phyloP scores from a whole-genome alignment of 768 basidiomycete species.

The Suillus plorans region DNA sequence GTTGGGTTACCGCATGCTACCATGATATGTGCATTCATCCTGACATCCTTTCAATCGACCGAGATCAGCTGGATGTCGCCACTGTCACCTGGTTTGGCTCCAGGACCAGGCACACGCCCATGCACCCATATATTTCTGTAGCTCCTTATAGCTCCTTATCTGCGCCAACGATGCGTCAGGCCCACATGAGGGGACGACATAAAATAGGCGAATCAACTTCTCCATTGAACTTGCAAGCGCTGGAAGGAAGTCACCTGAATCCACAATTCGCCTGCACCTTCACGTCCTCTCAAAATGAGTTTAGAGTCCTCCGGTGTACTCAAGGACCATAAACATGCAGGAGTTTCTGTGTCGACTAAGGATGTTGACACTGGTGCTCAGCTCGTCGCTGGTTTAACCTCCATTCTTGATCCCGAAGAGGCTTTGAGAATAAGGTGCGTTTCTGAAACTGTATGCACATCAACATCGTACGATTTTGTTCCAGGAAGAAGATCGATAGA shows the following conservation, averaged over 20 bases:
- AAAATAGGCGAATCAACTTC: background rate
- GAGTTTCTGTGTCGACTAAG: conserved; percentile 40
- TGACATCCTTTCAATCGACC: too few relatives aligned
- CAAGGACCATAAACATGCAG: conserved; percentile 32
- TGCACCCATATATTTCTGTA: background rate
- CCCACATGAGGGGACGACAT: background rate
- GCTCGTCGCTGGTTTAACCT: conserved; percentile 43
- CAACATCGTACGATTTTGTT: background rate
- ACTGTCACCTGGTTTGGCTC: too few relatives aligned
- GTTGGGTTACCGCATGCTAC: too few relatives aligned
- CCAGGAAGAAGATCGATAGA: conserved; percentile 55
- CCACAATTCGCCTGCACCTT: background rate
- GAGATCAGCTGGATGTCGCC: too few relatives aligned
- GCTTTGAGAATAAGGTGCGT: conserved; percentile 46
- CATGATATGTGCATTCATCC: too few relatives aligned
- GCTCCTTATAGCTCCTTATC: background rate
- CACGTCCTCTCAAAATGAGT: conserved; percentile 8
- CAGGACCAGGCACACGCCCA: background rate
- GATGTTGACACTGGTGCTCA: conserved; percentile 60
- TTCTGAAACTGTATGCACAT: background rate
- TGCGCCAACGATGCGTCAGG: background rate
- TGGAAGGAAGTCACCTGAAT: background rate
- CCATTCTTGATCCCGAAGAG: conserved; percentile 46
- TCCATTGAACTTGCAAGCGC: background rate
- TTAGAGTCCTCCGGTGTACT: background rate